These are phyloP conservation scores for Phaeodactylum tricornutum DNA, from an alignment of 108 stramenopile species.

Conservation along the genomic window DNA sequence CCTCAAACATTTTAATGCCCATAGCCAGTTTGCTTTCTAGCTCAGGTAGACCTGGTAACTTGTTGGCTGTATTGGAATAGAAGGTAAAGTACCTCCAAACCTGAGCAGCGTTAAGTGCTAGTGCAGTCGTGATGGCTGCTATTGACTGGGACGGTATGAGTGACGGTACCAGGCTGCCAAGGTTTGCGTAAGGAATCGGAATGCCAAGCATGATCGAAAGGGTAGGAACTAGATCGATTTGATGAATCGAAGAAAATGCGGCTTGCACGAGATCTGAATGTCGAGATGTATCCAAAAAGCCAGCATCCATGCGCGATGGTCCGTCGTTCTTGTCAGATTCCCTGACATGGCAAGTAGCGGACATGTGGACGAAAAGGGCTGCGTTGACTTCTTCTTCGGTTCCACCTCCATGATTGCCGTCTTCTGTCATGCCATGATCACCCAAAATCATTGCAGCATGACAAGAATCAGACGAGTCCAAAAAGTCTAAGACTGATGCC, in stretches of 20 bases:
- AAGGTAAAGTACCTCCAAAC: slow-evolving; percentile 71
- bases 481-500: slow-evolving; percentile 32
- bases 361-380: slow-evolving; percentile 85
- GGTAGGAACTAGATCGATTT: slow-evolving; percentile 95
- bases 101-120: slow-evolving; percentile 84
- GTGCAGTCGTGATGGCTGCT: slow-evolving; percentile 37
- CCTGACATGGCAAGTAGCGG: background rate
- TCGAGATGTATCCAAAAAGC: background rate
- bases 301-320: background rate
- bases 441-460: slow-evolving; percentile 63
- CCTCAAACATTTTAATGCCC: slow-evolving; percentile 35
- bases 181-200: slow-evolving; percentile 91
- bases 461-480: slow-evolving; percentile 43
- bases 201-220: slow-evolving; percentile 80
- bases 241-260: slow-evolving; percentile 44
- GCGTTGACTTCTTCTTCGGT: slow-evolving; percentile 90
- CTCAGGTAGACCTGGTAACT: slow-evolving; percentile 50
- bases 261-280: slow-evolving; percentile 12
- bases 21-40: slow-evolving; percentile 43
- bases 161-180: slow-evolving; percentile 83
- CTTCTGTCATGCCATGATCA: slow-evolving; percentile 99
- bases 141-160: slow-evolving; percentile 37
- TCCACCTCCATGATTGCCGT: slow-evolving; percentile 98
- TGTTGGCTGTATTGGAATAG: slow-evolving; percentile 57
- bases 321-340: background rate